Percentiles rank a stretch among this genome's conserved stretches.
Conservation (phyloP, 176 grass and related monocot genomes). For the Luzula sylvatica region DNA sequence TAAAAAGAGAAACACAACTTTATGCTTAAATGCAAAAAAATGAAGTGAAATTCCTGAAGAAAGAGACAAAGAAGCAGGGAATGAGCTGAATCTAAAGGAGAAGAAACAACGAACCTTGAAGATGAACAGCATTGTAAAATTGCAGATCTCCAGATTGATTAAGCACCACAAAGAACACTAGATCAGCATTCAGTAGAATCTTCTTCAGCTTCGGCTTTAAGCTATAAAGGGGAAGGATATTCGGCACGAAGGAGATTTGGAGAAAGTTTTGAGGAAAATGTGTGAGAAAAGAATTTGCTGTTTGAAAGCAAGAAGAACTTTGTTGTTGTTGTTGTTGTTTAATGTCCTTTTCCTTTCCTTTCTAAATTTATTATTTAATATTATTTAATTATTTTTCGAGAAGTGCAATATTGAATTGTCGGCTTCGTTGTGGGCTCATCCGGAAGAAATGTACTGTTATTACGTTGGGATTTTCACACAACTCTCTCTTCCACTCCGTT, state of each 20-base stretch:
- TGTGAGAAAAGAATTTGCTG: slow-evolving; percentile 1
- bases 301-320: too few relatives aligned
- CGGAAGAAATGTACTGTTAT: too few relatives aligned
- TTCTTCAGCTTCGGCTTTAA: not conserved
- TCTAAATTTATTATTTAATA: too few relatives aligned
- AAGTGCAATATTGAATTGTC: too few relatives aligned
- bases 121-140: slow-evolving; percentile 10
- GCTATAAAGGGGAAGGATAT: not conserved
- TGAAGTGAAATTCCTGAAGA: not conserved
- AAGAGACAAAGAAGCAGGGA: not conserved
- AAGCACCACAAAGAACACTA: not conserved
- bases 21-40: not conserved
- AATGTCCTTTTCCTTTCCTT: too few relatives aligned
- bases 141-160: not conserved
- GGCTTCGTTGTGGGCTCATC: too few relatives aligned
- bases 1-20: not conserved
- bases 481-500: too few relatives aligned
- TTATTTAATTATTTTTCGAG: too few relatives aligned
- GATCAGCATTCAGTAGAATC: slow-evolving; percentile 2
- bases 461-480: too few relatives aligned
- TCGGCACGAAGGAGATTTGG: slow-evolving; percentile 12
- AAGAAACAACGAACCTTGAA: slow-evolving; percentile 2
- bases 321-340: too few relatives aligned
- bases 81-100: slow-evolving; percentile 1
- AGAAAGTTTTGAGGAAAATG: slow-evolving; percentile 12